phyloP scores from a whole-genome alignment of 306 rosid genomes.

The Adenanthera pavonina region DNA sequence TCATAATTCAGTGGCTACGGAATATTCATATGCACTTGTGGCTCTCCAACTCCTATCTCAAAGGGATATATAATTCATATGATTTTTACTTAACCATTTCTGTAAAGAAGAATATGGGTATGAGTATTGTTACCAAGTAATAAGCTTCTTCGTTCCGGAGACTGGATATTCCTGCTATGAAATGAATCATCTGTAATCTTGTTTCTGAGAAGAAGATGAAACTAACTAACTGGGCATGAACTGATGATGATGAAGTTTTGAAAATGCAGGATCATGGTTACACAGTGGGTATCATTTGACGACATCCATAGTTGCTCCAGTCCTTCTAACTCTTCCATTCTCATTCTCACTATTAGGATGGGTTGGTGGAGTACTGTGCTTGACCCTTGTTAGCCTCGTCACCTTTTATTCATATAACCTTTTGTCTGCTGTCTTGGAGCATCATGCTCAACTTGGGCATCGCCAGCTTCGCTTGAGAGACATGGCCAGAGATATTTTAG shows the following conservation, averaged over 20 bases:
- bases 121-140: too few species aligned
- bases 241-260: too few species aligned
- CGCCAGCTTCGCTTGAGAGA: conserved; percentile 82
- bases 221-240: too few species aligned
- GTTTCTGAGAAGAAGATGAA: too few species aligned
- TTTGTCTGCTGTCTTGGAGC: conserved; percentile 69
- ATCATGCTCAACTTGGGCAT: conserved; percentile 69
- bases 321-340: conserved; percentile 66
- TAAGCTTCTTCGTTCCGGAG: too few species aligned
- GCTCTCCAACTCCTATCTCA: too few species aligned
- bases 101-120: too few species aligned
- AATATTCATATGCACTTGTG: too few species aligned
- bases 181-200: conserved; percentile 27
- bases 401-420: conserved; percentile 89
- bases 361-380: conserved; percentile 77
- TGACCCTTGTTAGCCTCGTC: conserved; percentile 44
- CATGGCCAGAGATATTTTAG: conserved; percentile 68
- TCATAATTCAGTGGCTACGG: too few species aligned
- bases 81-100: too few species aligned
- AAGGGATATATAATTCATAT: too few species aligned
- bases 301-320: conserved; percentile 78
- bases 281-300: conserved; percentile 93
- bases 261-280: conserved; percentile 69
- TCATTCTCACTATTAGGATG: conserved; percentile 73
- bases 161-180: conserved; percentile 7